Conservation (phyloP, 83 land plant species). For the Picea mariana region DNA sequence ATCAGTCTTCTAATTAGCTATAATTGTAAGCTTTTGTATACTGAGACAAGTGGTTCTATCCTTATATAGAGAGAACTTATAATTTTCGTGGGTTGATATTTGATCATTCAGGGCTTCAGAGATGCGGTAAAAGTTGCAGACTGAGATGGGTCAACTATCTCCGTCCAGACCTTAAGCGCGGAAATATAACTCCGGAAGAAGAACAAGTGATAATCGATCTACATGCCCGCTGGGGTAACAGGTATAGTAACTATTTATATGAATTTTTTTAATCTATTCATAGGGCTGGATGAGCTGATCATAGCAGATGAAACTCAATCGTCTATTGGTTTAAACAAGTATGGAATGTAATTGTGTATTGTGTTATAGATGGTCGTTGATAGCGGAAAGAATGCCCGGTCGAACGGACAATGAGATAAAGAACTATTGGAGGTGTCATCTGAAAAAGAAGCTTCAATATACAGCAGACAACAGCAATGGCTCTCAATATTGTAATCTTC, state of each 20-base stretch:
- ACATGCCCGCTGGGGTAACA: slow-evolving; percentile 14
- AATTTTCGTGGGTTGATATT: no score
- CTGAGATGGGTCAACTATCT: slow-evolving; percentile 16
- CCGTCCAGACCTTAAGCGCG: slow-evolving; percentile 12
- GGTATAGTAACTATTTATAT: background rate
- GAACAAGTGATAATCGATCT: slow-evolving; percentile 11
- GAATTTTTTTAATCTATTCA: background rate
- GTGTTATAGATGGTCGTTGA: slow-evolving; percentile 15
- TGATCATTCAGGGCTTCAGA: slow-evolving; percentile 11
- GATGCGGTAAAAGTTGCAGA: slow-evolving; percentile 19
- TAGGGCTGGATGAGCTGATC: no score
- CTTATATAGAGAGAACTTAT: no score
- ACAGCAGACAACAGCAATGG: background rate
- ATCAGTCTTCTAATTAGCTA: no score
- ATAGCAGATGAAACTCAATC: no score
- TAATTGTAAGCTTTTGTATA: no score
- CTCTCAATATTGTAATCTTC: no score
- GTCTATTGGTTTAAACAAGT: background rate
- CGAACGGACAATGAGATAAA: slow-evolving; percentile 18
- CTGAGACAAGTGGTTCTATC: no score
- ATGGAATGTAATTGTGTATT: background rate
- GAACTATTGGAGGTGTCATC: slow-evolving; percentile 21
- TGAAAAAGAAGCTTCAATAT: slow-evolving; percentile 14
- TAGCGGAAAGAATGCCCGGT: slow-evolving; percentile 18
- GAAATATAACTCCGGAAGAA: slow-evolving; percentile 10